Evolutionary conservation across 2,329 filamentous ascomycete species (phyloP).

Genomic region (Aspergillus pseudotamarii): DNA sequence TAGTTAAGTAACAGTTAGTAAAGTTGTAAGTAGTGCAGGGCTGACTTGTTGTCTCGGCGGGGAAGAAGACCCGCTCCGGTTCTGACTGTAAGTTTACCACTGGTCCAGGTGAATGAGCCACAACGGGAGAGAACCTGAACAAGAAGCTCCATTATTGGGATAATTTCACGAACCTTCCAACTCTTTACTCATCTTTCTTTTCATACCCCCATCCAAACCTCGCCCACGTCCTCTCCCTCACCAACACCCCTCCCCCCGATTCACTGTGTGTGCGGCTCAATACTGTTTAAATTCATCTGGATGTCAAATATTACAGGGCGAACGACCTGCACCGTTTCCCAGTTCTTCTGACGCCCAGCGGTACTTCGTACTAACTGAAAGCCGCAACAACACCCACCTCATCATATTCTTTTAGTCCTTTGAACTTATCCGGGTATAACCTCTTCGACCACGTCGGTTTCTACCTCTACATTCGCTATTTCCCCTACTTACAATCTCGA

Average conservation of each 20-base stretch:
- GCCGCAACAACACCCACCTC: constrained; percentile 20
- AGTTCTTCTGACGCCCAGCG: constrained; percentile 29
- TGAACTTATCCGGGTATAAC: neutral
- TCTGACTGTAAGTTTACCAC: constrained; percentile 6
- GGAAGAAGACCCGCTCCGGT: constrained; percentile 29
- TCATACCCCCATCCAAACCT: constrained; percentile 13
- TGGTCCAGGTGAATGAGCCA: constrained; percentile 12
- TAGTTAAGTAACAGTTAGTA: neutral
- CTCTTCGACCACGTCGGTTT: neutral
- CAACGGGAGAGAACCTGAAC: constrained; percentile 10
- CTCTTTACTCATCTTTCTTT: constrained; percentile 18
- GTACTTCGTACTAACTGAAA: constrained; percentile 21
- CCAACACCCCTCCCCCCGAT: neutral
- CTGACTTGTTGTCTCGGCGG: constrained; percentile 18
- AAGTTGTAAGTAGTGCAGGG: constrained; percentile 2
- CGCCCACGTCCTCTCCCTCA: constrained; percentile 5
- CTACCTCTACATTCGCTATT: neutral
- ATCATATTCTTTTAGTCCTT: constrained; percentile 20
- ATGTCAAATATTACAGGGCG: constrained; percentile 29
- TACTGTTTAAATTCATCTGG: constrained; percentile 7
- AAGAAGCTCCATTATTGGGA: constrained; percentile 18
- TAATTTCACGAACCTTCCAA: constrained; percentile 29
- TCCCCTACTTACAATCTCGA: neutral
- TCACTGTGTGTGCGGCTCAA: neutral
- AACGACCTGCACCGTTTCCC: constrained; percentile 49